Evolutionary conservation across 108 stramenopile genomes (phyloP), one percentile per base, ranked within the genome.

Genomic region (Mediolabrus comicus): DNA sequence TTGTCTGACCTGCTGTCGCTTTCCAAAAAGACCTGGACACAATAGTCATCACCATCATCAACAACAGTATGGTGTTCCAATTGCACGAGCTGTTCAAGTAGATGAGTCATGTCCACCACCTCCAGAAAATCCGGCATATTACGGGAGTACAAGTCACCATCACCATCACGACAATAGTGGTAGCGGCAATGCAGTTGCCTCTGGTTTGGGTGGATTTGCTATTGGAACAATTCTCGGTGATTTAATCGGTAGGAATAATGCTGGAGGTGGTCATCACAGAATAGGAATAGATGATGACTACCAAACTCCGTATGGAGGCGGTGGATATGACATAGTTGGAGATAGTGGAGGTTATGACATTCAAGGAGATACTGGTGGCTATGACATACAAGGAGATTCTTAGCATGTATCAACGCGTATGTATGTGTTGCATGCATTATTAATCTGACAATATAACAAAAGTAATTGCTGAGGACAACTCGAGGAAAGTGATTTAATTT

Each of bases 151-250:
- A 27, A 53, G 24, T 27, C 17, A 52, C 25, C 33, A 33, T 11
- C n/a, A 33, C 6, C 16, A 32, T 3, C 38, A n/a, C 14, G n/a
- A 49, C n/a, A 12, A 32, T 22, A 66, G 64, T 10, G 65, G 74
- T 55, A 36, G 55, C 13, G 67, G 74, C 29, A 55, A 66, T 28
- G 67, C 73, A 14, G 59, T 75, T 41, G 74, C 66, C 19, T 75
- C 74, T n/a, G 74, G 74, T 25, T 55, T 75, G 59, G 74, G 74
- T 53, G 74, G 74, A 30, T 60, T 75, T 28, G 67, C 39, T 13
- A 46, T 58, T 35, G 74, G 74, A 43, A 33, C 72, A 32, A 52
- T 74, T 17, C 28, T 74, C 13, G 72, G 72, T 14, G 60, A 75
- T 41, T 53, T 75, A 28, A 56, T 75, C 22, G 74, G 74, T 33